Evolutionary conservation across 805 yeast genomes (phyloP), one percentile per base, ranked within the genome.

Genomic region (Saccharomycopsis malanga): DNA sequence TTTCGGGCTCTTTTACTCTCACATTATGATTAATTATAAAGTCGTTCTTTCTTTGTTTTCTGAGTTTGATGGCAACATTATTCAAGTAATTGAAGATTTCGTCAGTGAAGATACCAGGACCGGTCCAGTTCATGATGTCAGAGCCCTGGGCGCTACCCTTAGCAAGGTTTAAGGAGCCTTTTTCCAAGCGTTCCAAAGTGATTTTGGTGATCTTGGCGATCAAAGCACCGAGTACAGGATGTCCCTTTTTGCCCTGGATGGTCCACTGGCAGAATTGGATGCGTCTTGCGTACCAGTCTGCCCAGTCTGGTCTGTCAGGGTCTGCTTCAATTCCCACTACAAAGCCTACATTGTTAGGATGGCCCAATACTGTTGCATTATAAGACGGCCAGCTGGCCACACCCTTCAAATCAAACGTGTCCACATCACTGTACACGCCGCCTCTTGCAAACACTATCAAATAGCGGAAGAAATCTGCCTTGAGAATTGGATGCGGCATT

Each of bases 201-300:
- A 77, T 72, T 34, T 84, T 81, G 0, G 95, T 81, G 53, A 91
- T 87, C 39, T 79, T 74, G 2, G 89, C 74, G 48, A 93, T 81
- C 55, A 91, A 65, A 57, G 86, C 93, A 15, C 93, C 72, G 44
- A 91, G 68, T 61, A 86, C 72, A 1, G 98, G 98, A 60, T 93
- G 98, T 0, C 98, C 98, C 18, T 74, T 76, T 58, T 88, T 91
- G 17, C 87, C 76, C 65, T 85, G 91, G 42, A 91, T 81, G 0
- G 96, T 87, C 98, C 98, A 91, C 65, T 91, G 98, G 61, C 98
- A 89, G 58, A 91, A 85, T 66, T 91, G 98, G 38, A 91, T 78
- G 53, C 98, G 72, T 44, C 97, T 73, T 0, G 97, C 94, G 60
- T 87, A 91, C 89, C 94, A 88, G 5, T 82, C 83, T 24, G 74